Percentiles rank a stretch among this genome's conserved stretches.
These are phyloP conservation scores for Apophysomyces elegans DNA, from an alignment of 371 early-diverging fungal genomes.

Conservation along the genomic window DNA sequence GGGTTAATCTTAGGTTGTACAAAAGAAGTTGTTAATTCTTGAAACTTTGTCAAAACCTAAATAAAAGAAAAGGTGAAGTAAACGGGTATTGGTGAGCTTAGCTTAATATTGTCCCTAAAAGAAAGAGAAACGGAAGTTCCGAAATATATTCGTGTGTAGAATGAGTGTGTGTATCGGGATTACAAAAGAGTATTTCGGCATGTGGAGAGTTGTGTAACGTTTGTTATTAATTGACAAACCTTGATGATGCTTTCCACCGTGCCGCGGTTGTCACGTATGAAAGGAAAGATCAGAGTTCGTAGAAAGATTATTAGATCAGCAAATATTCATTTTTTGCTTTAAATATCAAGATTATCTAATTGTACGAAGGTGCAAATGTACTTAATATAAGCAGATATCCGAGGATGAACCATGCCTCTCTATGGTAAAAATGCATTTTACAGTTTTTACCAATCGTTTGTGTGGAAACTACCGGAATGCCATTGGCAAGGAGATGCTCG, in stretches of 20 bases:
- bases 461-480: neutral
- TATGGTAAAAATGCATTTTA: neutral
- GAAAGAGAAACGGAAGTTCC: neutral
- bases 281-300: neutral
- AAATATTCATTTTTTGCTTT: neutral
- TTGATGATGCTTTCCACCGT: neutral
- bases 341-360: neutral
- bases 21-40: neutral
- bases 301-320: neutral
- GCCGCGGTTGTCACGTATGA: neutral
- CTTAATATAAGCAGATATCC: neutral
- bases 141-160: neutral
- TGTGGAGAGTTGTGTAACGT: neutral
- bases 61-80: neutral
- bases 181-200: neutral
- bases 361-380: neutral
- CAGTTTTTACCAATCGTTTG: neutral
- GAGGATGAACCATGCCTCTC: neutral
- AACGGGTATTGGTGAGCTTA: neutral
- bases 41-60: neutral
- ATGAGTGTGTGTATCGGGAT: neutral
- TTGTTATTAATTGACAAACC: neutral
- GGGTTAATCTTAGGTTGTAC: neutral
- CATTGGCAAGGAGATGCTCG: neutral
- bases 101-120: neutral